Conservation (phyloP, 139 green algal genomes). For the Chlamydomonas sp. region DNA sequence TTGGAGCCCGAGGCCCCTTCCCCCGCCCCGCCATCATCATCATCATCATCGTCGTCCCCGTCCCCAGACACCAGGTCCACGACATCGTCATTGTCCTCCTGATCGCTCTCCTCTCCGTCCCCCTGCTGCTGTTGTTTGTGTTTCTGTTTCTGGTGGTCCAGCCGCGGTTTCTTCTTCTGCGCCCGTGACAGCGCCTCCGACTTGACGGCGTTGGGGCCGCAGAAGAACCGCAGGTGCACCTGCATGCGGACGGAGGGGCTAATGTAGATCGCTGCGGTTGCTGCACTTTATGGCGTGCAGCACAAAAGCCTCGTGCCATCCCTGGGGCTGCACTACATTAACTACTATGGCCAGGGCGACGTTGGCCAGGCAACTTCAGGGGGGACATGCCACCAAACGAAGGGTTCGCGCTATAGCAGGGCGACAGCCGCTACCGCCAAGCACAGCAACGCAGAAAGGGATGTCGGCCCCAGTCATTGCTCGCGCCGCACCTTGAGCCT, state of each 20-base stretch:
- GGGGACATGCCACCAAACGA: no score
- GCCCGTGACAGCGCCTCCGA: constrained; percentile 81
- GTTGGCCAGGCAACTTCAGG: no score
- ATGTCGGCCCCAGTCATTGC: not conserved
- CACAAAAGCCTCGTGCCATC: no score
- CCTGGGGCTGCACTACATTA: no score
- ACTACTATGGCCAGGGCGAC: no score
- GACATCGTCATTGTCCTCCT: not conserved
- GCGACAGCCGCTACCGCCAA: not conserved
- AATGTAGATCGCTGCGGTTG: not conserved
- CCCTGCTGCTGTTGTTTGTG: not conserved
- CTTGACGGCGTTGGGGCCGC: constrained; percentile 88
- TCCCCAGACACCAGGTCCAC: not conserved
- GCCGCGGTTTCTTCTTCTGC: constrained; percentile 78
- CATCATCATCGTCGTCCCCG: constrained; percentile 9
- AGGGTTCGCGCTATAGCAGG: no score
- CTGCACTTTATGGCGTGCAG: no score
- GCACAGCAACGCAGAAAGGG: not conserved
- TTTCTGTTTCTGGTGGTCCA: not conserved
- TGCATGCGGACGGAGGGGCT: not conserved
- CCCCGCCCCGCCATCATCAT: not conserved
- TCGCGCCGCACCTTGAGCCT: constrained; percentile 60
- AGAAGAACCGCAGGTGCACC: constrained; percentile 89
- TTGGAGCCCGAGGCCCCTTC: not conserved
- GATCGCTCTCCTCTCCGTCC: not conserved